Evolutionary conservation across 2,329 filamentous ascomycete species (phyloP).

Genomic region (Curvularia verruculosa): DNA sequence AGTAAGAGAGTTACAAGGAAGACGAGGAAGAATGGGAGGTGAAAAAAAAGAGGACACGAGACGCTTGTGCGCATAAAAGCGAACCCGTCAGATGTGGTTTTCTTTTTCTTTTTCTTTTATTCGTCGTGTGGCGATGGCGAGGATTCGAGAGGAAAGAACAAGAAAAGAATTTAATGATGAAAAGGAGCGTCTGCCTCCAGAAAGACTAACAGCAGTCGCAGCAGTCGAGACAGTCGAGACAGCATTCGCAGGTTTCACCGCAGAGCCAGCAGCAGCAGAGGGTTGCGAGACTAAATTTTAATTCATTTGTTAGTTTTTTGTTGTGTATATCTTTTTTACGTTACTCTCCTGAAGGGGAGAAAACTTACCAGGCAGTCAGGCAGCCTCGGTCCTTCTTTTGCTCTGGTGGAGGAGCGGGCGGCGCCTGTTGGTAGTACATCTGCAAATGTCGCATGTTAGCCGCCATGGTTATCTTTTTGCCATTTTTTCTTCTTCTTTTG

Average conservation of each 20-base stretch:
- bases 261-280: slow-evolving; percentile 48
- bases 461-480: slow-evolving; percentile 1
- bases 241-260: slow-evolving; percentile 47
- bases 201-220: slow-evolving; percentile 30
- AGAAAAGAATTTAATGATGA: too few relatives aligned
- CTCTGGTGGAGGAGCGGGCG: slow-evolving; percentile 27
- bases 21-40: too few relatives aligned
- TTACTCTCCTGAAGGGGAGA: background rate
- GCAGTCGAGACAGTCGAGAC: slow-evolving; percentile 41
- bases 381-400: slow-evolving; percentile 44
- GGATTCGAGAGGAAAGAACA: too few relatives aligned
- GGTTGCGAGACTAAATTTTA: slow-evolving; percentile 37
- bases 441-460: slow-evolving; percentile 3
- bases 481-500: background rate
- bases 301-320: background rate
- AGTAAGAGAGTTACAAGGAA: too few relatives aligned
- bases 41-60: too few relatives aligned
- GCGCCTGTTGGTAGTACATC: slow-evolving; percentile 44
- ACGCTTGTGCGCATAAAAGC: too few relatives aligned
- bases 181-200: too few relatives aligned
- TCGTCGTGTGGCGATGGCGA: too few relatives aligned
- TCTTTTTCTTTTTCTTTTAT: too few relatives aligned
- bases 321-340: background rate
- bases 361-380: slow-evolving; percentile 40
- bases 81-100: too few relatives aligned